phyloP scores from a whole-genome alignment of 805 yeast genomes.

The Zygosaccharomyces lentus region DNA sequence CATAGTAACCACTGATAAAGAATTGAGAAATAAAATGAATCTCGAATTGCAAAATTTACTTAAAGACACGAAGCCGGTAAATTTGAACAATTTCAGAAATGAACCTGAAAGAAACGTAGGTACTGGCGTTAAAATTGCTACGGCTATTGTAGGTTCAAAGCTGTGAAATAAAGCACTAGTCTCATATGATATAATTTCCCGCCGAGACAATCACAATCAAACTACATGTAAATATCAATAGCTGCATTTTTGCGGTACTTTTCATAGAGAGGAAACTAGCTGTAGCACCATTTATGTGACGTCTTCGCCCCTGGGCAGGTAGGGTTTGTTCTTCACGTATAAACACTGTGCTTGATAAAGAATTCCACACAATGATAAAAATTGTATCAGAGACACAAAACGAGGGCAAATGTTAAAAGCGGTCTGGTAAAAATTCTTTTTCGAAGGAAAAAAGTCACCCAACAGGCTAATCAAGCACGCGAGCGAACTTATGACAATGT shows the following conservation, averaged over 20 bases:
- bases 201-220: not conserved
- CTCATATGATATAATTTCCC: not conserved
- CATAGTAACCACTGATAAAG: constrained; percentile 62
- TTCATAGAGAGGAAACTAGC: not conserved
- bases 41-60: constrained; percentile 60
- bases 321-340: constrained; percentile 22
- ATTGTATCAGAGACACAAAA: constrained; percentile 16
- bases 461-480: constrained; percentile 8
- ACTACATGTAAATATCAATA: not conserved
- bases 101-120: constrained; percentile 59
- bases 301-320: constrained; percentile 17
- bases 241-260: not conserved
- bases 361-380: constrained; percentile 16
- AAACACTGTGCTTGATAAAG: constrained; percentile 29
- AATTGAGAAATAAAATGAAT: constrained; percentile 53
- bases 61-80: constrained; percentile 48
- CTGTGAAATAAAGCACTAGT: constrained; percentile 22
- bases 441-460: constrained; percentile 1
- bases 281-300: not conserved
- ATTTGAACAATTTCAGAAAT: constrained; percentile 55
- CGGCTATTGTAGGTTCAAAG: constrained; percentile 57
- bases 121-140: constrained; percentile 59
- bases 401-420: constrained; percentile 28
- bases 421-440: constrained; percentile 14
- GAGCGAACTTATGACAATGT: constrained; percentile 14